phyloP scores from a whole-genome alignment of 179 eudicot genomes.

The Sideroxylon spinosum region DNA sequence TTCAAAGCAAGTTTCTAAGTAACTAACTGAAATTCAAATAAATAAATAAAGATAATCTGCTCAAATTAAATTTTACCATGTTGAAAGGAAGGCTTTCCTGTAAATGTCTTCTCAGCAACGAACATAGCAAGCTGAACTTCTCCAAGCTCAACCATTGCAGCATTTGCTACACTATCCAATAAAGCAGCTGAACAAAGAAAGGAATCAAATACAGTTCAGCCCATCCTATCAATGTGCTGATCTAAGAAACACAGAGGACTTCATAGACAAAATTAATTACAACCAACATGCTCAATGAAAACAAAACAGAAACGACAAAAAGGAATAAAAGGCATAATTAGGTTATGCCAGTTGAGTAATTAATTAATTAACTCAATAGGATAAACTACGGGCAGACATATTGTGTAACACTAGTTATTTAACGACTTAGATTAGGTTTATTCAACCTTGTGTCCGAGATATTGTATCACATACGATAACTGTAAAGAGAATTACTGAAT shows the following conservation, averaged over 20 bases:
- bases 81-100: slow-evolving; percentile 65
- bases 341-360: no score
- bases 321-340: not conserved
- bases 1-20: not conserved
- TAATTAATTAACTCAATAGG: no score
- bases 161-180: slow-evolving; percentile 66
- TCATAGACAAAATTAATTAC: not conserved
- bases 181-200: slow-evolving; percentile 45
- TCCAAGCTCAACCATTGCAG: slow-evolving; percentile 82
- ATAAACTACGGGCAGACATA: no score
- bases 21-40: not conserved
- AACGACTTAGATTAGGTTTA: no score
- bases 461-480: no score
- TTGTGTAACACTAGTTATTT: no score
- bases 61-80: slow-evolving; percentile 39
- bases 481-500: no score
- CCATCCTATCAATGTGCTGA: not conserved
- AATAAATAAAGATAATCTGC: not conserved
- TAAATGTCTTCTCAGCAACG: slow-evolving; percentile 73
- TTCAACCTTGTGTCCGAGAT: no score
- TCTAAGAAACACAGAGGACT: not conserved
- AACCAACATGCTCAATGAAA: not conserved
- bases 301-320: not conserved
- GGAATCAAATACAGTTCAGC: slow-evolving; percentile 5
- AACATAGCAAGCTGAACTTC: slow-evolving; percentile 53